Evolutionary conservation across 202 grass and related monocot genomes (phyloP).

Genomic region (Elaeis oleifera): DNA sequence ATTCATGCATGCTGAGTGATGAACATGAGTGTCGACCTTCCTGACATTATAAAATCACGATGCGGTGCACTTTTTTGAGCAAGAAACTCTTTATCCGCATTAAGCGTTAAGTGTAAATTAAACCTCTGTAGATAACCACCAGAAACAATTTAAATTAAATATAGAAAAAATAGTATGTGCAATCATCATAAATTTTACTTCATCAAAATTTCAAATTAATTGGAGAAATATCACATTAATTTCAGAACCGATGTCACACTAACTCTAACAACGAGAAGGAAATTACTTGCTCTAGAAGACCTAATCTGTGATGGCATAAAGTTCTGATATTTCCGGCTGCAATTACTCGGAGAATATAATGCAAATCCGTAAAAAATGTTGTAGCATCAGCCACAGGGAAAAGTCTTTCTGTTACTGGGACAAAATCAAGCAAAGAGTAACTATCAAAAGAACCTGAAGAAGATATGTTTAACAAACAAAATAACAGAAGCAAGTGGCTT

Average conservation of each 20-base stretch:
- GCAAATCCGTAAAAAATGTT: slow-evolving; percentile 94
- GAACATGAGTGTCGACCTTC: slow-evolving; percentile 96
- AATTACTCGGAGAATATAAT: slow-evolving; percentile 78
- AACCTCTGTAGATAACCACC: slow-evolving; percentile 51
- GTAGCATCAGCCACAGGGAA: slow-evolving; percentile 85
- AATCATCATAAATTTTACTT: background rate
- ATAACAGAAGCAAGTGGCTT: slow-evolving; percentile 8
- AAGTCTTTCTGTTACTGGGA: slow-evolving; percentile 68
- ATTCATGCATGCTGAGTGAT: slow-evolving; percentile 98
- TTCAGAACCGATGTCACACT: too few relatives aligned
- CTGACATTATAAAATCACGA: slow-evolving; percentile 88
- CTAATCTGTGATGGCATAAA: slow-evolving; percentile 71
- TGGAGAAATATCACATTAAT: too few relatives aligned
- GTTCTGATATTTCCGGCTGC: slow-evolving; percentile 91
- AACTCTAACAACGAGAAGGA: slow-evolving; percentile 1
- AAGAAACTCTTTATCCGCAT: slow-evolving; percentile 88
- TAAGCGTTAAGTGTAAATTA: slow-evolving; percentile 90
- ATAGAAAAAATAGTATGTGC: background rate
- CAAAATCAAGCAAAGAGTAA: slow-evolving; percentile 23
- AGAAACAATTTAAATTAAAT: slow-evolving; percentile 19
- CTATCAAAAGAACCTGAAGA: slow-evolving; percentile 8
- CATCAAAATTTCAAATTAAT: too few relatives aligned
- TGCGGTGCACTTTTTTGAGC: slow-evolving; percentile 95
- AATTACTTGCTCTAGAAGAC: slow-evolving; percentile 87
- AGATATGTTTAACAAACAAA: background rate